Base-by-base conservation (phyloP, 2,329 filamentous ascomycete genomes). In the Fusarium secorum region DNA sequence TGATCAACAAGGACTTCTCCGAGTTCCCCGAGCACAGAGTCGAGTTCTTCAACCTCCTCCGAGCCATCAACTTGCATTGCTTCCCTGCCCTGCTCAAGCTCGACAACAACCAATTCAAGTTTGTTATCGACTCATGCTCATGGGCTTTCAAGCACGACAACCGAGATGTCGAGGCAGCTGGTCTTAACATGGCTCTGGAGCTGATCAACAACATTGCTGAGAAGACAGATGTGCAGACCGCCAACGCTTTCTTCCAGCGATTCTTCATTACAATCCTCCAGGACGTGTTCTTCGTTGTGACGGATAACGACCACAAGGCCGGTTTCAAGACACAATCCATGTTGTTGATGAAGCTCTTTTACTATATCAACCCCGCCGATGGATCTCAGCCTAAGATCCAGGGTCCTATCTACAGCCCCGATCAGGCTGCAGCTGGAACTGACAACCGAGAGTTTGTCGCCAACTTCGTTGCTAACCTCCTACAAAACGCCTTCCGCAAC, bases 101-200 rank as follows among this genome's bases (percentile, higher is more conserved):
- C 36, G 95, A 99, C 79, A 95, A 93, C 77, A 90, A 94, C 65
- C 96, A 98, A 79, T 99, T 99, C 89, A 99, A 99, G 84, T 97
- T 98, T 78, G 95, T 99, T 76, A 98, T 99, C 74, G 96, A 99
- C 81, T 97, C 95, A 38, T 99, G 97, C 86, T 94, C 98, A 87
- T 99, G 96, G 97, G 96, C 97, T n/a, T 98, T 95, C 85, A 99
- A 99, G 86, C 96, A 99, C 82, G 96, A 99, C 84, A 99, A 99
- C 83, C 93, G 96, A 66, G 94, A 98, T 79, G 96, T 99, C 33
- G 96, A 99, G 82, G 94, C 93, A 74, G 97, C 96, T 41, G 96
- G 96, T 66, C 89, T 99, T 67, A 96, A 95, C 82, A 99, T 99
- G 96, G 98, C 95, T 81, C 89, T 97, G 74, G 96, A 99, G 83